Evolutionary conservation across 2,329 filamentous ascomycete species (phyloP), one percentile per base, ranked within the genome.

Genomic region (Paracorniculantispora psalliotae): DNA sequence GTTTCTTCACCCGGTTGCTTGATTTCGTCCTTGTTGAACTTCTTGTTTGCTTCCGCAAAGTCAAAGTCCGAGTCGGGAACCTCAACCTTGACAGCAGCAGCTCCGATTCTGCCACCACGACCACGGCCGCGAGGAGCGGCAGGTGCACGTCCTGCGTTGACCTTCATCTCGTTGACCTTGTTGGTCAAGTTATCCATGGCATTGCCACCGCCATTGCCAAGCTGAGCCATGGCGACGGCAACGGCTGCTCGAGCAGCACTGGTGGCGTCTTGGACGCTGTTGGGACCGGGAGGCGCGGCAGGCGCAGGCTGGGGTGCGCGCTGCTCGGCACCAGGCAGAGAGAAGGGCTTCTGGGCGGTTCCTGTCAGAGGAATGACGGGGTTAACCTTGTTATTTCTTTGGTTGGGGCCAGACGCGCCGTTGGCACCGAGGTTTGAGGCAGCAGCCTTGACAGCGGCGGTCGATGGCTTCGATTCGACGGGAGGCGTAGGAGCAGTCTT

Each of bases 41-140:
- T 79, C 39, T 76, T 75, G 61, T 79, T 79, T 41, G 75, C 71
- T 55, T 75, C 71, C 5, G 89, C 89, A 69, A 99, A 99, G 69
- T 99, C 93, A 67, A 92, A 99, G 69, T 97, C 94, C 1, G 90
- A 87, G 50, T 89, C 84, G 0, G 94, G 94, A 2, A 99, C 90
- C 56, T 96, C 92, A 33, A 97, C 85, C 75, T 91, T 94, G 66
- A 28, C 33, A 10, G 81, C 77, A 51, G 80, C 62, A 37, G 63
- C 63, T 25, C 72, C 72, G 37, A 79, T 76, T 15, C 78, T 78
- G 12, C 79, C 79, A 56, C 79, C 77, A 1, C 78, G 77, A 10
- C 73, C 75, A 59, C 79, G 77, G 25, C 77, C 77, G 50, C 84
- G 81, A 44, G 79, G 74, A 23, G 74, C 71, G n/a, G 80, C 72